Percentiles rank a stretch among this genome's conserved stretches.
These are phyloP conservation scores for Phytophthora pluvialis DNA, from an alignment of 352 stramenopile genomes.

Conservation along the genomic window DNA sequence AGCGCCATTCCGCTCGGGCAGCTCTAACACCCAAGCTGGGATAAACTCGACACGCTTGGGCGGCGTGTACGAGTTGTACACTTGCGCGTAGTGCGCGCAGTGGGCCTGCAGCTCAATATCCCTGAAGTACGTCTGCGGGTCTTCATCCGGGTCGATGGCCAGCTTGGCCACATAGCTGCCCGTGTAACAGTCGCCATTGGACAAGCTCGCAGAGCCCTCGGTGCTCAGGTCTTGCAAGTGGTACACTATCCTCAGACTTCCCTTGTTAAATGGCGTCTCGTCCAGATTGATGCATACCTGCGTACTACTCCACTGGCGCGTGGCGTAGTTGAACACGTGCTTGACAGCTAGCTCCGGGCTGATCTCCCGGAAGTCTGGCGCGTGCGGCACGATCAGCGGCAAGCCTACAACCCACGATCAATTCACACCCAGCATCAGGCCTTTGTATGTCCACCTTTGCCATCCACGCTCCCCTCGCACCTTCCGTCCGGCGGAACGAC, in stretches of 20 bases:
- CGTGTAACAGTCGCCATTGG: slow-evolving; percentile 33
- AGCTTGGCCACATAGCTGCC: slow-evolving; percentile 88
- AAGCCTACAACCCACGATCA: slow-evolving; percentile 35
- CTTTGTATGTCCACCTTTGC: too few relatives aligned
- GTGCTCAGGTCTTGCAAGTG: slow-evolving; percentile 75
- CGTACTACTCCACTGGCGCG: slow-evolving; percentile 70
- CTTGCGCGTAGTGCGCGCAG: slow-evolving; percentile 80
- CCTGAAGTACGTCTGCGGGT: slow-evolving; percentile 89
- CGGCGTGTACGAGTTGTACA: slow-evolving; percentile 89
- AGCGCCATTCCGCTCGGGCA: slow-evolving; percentile 71
- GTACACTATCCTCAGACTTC: slow-evolving; percentile 81
- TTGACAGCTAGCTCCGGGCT: slow-evolving; percentile 69
- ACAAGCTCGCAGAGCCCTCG: slow-evolving; percentile 24
- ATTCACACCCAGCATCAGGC: too few relatives aligned
- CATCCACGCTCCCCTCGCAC: slow-evolving; percentile 1
- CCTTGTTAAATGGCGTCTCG: slow-evolving; percentile 84
- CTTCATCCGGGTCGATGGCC: slow-evolving; percentile 87
- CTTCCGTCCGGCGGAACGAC: slow-evolving; percentile 43
- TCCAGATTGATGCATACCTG: slow-evolving; percentile 80
- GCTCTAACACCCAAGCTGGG: slow-evolving; percentile 82
- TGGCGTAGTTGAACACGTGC: slow-evolving; percentile 84
- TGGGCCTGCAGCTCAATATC: slow-evolving; percentile 90
- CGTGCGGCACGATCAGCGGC: slow-evolving; percentile 81
- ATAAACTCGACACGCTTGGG: slow-evolving; percentile 87
- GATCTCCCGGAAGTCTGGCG: slow-evolving; percentile 68